Percentiles rank a stretch among this genome's conserved stretches.
These are phyloP conservation scores for Panaeolus papilionaceus DNA, from an alignment of 768 basidiomycete genomes.

Conservation along the genomic window DNA sequence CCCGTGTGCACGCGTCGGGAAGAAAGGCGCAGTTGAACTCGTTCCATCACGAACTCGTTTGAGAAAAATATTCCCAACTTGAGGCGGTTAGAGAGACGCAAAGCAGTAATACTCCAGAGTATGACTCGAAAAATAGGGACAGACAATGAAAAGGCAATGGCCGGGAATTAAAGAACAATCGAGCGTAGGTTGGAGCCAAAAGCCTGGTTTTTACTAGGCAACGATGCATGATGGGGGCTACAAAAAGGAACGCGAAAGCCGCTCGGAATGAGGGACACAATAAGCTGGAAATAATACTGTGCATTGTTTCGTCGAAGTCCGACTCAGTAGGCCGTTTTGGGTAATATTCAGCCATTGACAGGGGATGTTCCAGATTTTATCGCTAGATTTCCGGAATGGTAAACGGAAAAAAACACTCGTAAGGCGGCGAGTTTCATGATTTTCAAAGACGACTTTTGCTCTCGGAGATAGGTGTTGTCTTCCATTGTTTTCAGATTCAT, in stretches of 20 bases:
- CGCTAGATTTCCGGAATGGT: not conserved
- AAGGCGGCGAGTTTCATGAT: not conserved
- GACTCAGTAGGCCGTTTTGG: not conserved
- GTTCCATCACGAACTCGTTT: not conserved
- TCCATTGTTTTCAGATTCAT: not conserved
- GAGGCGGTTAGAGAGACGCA: not conserved
- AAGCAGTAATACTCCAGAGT: conserved; percentile 1
- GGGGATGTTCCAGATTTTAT: not conserved
- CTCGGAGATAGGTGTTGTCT: not conserved
- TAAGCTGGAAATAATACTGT: not conserved
- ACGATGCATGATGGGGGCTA: not conserved
- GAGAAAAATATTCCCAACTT: not conserved
- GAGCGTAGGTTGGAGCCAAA: not conserved
- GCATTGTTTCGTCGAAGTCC: not conserved
- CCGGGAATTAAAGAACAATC: not conserved
- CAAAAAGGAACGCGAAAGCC: not conserved
- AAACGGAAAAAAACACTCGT: not conserved
- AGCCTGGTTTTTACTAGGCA: not conserved
- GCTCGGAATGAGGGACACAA: not conserved
- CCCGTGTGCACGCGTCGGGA: conserved; percentile 7
- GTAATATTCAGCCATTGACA: not conserved
- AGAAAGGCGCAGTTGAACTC: conserved; percentile 3
- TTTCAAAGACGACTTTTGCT: not conserved
- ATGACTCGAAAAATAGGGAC: not conserved
- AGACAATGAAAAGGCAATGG: not conserved